Percentiles rank a stretch among this genome's conserved stretches.
Conservation (phyloP, 129 eudicot species). For the Flaveria brownii region DNA sequence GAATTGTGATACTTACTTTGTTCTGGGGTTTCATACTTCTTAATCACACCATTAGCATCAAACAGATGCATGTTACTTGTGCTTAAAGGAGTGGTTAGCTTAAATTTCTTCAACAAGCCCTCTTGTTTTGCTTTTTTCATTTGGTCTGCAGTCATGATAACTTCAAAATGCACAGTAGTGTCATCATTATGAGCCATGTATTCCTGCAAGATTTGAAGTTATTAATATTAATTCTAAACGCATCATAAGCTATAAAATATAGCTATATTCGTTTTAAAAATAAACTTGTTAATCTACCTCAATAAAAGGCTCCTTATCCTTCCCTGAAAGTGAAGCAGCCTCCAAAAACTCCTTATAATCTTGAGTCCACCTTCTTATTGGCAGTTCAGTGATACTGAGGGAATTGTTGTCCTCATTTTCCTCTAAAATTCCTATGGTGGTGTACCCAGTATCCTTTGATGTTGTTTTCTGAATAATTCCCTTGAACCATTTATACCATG, state of each 20-base stretch:
- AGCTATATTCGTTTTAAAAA: not conserved
- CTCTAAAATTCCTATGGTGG: conserved; percentile 58
- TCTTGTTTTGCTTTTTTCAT: conserved; percentile 67
- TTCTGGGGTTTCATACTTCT: conserved; percentile 85
- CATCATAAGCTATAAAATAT: not conserved
- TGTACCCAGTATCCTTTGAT: conserved; percentile 73
- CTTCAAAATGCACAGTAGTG: conserved; percentile 54
- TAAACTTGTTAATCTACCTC: conserved; percentile 40
- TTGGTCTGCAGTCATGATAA: conserved; percentile 50
- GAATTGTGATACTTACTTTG: conserved; percentile 50
- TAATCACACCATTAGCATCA: conserved; percentile 70
- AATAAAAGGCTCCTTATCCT: conserved; percentile 71
- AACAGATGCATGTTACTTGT: conserved; percentile 94
- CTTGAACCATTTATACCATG: conserved; percentile 85
- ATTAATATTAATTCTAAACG: conserved; percentile 7
- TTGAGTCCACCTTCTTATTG: conserved; percentile 81
- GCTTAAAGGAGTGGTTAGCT: conserved; percentile 69
- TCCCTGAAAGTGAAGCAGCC: conserved; percentile 46
- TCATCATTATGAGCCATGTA: conserved; percentile 58
- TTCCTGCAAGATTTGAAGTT: conserved; percentile 47
- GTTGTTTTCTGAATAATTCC: conserved; percentile 71
- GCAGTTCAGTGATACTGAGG: conserved; percentile 70
- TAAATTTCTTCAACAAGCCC: conserved; percentile 78
- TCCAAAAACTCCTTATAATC: conserved; percentile 90
- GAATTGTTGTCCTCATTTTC: conserved; percentile 56